Evolutionary conservation across 306 rosid genomes (phyloP), one percentile per base, ranked within the genome.

Genomic region (Leucaena leucocephala): DNA sequence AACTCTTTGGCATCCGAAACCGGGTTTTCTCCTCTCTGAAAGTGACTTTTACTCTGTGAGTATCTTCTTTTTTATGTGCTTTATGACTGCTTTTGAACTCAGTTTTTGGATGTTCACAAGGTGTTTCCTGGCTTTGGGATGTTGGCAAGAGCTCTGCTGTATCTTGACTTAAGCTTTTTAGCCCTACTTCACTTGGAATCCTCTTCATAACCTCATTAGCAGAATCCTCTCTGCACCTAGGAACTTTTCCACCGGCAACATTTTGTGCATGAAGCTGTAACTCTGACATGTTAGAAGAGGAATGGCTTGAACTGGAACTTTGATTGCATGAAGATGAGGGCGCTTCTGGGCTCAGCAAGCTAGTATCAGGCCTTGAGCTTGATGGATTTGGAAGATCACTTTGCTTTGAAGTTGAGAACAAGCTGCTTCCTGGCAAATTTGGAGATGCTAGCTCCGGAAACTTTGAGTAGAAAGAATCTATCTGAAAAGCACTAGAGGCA

Each of bases 401-500:
- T 77, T 78, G 91, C 81, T 92, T 91, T 82, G 84, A 69, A 80
- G 89, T 73, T 78, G 92, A 84, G 75, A 87, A 73, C 38, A 84
- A 76, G 79, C 71, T 67, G 43, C 86, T 81, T 79, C 94, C 88
- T 7, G 88, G 77, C 52, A 88, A 55, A 35, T 87, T 92, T 79
- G 93, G 91, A 82, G 98, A 89, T 39, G 92, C 87, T 68, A 93
- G 85, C 61, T 96, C 94, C 19, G 90, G 89, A 81, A 93, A 96
- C 71, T 86, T 89, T 17, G 96, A 80, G 83, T 91, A 91, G 89
- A 96, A 87, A 72, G 99, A 89, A 61, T 90, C 90, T 27, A 93
- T 91, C 78, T 91, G 96, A 78, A 91, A 93, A 82, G 96, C 88
- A 63, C 96, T 88, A 7, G 98, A 93, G 46, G 90, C 90, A 42